Evolutionary conservation across 1,284 basidiomycete species (phyloP), one percentile per base, ranked within the genome.

Genomic region (Sporisorium iseilematis-ciliati): DNA sequence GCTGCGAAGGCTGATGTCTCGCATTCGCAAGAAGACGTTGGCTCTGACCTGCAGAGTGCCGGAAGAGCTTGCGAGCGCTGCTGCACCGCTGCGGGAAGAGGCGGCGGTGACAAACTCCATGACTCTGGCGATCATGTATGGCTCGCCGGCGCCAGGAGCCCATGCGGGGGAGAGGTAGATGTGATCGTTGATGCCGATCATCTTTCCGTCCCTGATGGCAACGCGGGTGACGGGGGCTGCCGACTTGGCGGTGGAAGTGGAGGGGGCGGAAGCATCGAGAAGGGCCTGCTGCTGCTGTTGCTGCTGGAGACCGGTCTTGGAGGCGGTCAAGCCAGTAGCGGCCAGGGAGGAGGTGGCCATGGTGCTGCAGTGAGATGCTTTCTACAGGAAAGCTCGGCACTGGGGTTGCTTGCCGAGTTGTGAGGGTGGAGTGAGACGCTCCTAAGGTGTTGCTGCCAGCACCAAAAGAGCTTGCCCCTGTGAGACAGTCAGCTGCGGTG

Each of bases 111-210:
- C 88, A 82, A 97, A 96, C 86, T 96, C 93, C 92, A 97, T 97
- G 86, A 97, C 94, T 75, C 95, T 91, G 52, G 92, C 95, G 54
- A 97, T 91, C 52, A 92, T 93, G 86, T 97, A 97, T 45, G 93
- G 87, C 46, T 83, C 92, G 83, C 94, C 93, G 82, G 95, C 93
- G 63, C 95, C 91, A 61, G 92, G 89, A 55, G 92, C 90, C 94
- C 94, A 97, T 72, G 90, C 91, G 16, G 93, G 92, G 33, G 94
- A 94, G 86, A 94, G 93, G 86, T 97, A 97, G 82, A 97, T 94
- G 87, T 97, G 93, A 86, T 97, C 95, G 66, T 84, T 84, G 57
- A 84, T 75, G 54, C 75, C 69, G 33, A 84, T 75, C 52, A 65
- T 71, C 63, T 80, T 77, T 29, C 76, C 74, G 46, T 80, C 73